A percentile compares a stretch with the other conserved stretches of the same genome.
Evolutionary conservation across 2,329 filamentous ascomycete species (phyloP).

Genomic region (Dactylonectria estremocensis): DNA sequence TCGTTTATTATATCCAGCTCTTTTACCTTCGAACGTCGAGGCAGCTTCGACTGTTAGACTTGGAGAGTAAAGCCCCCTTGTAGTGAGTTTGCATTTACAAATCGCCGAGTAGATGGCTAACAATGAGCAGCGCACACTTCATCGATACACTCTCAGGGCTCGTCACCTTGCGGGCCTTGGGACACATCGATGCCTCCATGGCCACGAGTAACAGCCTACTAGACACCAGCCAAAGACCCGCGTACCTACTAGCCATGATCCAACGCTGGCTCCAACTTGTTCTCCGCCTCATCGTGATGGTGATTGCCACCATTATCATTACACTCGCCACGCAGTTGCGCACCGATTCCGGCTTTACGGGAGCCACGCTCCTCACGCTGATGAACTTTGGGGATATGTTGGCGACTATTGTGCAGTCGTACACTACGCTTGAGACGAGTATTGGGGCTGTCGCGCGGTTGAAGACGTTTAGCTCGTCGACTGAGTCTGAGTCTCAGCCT

Average conservation of each 20-base stretch:
- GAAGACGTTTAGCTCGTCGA: constrained; percentile 22
- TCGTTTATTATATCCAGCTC: constrained; percentile 66
- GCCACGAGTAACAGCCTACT: constrained; percentile 63
- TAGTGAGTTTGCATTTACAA: constrained; percentile 51
- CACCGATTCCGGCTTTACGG: constrained; percentile 56
- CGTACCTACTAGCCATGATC: constrained; percentile 70
- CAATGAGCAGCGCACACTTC: constrained; percentile 58
- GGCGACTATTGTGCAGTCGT: constrained; percentile 49
- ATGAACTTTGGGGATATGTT: constrained; percentile 51
- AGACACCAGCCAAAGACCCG: constrained; percentile 69
- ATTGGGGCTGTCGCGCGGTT: constrained; percentile 49
- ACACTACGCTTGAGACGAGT: constrained; percentile 52
- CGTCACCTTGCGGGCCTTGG: constrained; percentile 69
- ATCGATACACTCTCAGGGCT: constrained; percentile 69
- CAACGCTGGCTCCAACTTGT: constrained; percentile 71
- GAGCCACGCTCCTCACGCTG: constrained; percentile 57
- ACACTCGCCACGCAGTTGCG: constrained; percentile 61
- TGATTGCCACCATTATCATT: constrained; percentile 64
- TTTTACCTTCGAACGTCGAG: constrained; percentile 73
- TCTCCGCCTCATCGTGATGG: constrained; percentile 65
- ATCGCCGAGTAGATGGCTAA: not conserved
- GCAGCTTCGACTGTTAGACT: constrained; percentile 70
- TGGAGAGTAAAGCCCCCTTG: constrained; percentile 71
- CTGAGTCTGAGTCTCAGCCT: constrained; percentile 12
- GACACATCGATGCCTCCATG: constrained; percentile 58